Evolutionary conservation across 305 asterid species (phyloP).

Genomic region (Fraxinus sp.): DNA sequence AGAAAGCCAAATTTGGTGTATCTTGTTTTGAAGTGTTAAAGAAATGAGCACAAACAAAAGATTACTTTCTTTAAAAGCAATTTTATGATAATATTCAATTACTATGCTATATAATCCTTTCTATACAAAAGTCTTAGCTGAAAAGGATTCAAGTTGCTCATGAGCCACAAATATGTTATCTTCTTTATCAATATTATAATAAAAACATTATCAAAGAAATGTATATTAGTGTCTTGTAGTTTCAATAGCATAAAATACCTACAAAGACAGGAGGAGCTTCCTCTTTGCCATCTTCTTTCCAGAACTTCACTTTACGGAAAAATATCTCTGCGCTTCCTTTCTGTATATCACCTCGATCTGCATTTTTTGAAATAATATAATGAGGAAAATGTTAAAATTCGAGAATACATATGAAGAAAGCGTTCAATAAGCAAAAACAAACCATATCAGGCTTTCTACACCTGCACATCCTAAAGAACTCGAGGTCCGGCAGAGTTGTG

Average conservation of each 20-base stretch:
- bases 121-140: neutral
- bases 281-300: conserved; percentile 96
- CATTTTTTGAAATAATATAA: conserved; percentile 27
- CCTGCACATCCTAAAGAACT: neutral
- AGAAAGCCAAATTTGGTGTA: conserved; percentile 5
- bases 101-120: neutral
- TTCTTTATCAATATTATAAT: neutral
- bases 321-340: conserved; percentile 98
- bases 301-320: conserved; percentile 97
- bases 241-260: conserved; percentile 49
- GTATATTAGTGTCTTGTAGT: neutral
- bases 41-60: neutral
- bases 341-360: conserved; percentile 92
- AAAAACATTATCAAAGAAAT: neutral
- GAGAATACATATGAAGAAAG: neutral
- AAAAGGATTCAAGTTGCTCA: neutral
- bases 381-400: conserved; percentile 12
- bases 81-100: neutral
- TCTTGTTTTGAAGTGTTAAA: conserved; percentile 17
- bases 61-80: neutral
- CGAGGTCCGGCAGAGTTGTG: conserved; percentile 17
- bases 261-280: conserved; percentile 99
- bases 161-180: conserved; percentile 12
- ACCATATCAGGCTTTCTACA: neutral
- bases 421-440: neutral